A percentile compares a stretch with the other conserved stretches of the same genome.
phyloP scores from a whole-genome alignment of 805 yeast genomes.

The Starmerella stellata region DNA sequence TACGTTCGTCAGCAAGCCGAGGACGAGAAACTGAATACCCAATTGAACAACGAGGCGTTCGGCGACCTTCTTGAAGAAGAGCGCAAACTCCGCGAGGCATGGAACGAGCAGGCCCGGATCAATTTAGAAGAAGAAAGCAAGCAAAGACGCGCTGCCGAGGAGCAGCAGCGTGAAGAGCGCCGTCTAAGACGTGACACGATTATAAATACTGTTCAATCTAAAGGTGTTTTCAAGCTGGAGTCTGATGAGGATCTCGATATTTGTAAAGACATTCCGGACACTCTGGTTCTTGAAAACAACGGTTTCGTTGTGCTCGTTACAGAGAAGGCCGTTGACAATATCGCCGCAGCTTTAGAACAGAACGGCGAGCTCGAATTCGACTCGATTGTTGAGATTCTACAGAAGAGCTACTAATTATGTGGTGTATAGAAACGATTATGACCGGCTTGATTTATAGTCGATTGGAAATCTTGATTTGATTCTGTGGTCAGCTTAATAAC shows the following conservation, averaged over 20 bases:
- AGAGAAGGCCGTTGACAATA: slow-evolving; percentile 3
- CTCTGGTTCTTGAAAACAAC: slow-evolving; percentile 13
- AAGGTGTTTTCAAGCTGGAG: slow-evolving; percentile 14
- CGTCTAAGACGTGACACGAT: slow-evolving; percentile 11
- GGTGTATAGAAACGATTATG: too few relatives aligned
- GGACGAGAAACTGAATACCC: slow-evolving; percentile 15
- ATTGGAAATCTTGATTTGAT: too few relatives aligned
- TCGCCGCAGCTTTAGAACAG: slow-evolving; percentile 1
- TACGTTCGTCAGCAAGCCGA: slow-evolving; percentile 21
- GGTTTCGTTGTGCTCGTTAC: slow-evolving; percentile 11
- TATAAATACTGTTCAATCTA: slow-evolving; percentile 3
- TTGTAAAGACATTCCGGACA: slow-evolving; percentile 11
- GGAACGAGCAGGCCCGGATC: slow-evolving; percentile 14
- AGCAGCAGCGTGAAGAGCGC: slow-evolving; percentile 10
- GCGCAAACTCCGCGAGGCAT: slow-evolving; percentile 15
- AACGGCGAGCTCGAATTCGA: slow-evolving; percentile 5
- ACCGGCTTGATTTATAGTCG: too few relatives aligned
- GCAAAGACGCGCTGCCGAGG: slow-evolving; percentile 13
- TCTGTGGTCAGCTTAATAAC: too few relatives aligned
- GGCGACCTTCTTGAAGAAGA: slow-evolving; percentile 22
- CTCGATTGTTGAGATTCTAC: too few relatives aligned
- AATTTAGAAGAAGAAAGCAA: slow-evolving; percentile 14
- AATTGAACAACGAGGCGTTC: slow-evolving; percentile 18
- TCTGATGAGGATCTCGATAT: slow-evolving; percentile 12
- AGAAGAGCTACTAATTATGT: too few relatives aligned